A percentile compares a stretch with the other conserved stretches of the same genome.
Evolutionary conservation across 2,329 filamentous ascomycete genomes (phyloP).

Genomic region (Phaeosphaeria sp.): DNA sequence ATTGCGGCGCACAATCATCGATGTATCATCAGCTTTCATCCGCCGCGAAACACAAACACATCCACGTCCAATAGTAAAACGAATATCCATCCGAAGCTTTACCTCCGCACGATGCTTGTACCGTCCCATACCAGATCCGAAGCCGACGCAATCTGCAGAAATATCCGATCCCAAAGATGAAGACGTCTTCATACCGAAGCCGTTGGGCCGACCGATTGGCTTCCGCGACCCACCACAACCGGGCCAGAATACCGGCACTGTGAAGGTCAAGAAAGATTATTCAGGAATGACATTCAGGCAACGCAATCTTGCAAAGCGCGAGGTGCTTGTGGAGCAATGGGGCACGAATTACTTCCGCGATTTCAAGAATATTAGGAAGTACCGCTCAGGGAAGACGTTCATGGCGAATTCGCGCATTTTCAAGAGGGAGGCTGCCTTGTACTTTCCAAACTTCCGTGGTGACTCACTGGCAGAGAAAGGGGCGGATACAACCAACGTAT

Average conservation of each 20-base stretch:
- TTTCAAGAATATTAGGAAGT: slow-evolving; percentile 80
- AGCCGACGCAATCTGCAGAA: slow-evolving; percentile 8
- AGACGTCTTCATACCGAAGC: slow-evolving; percentile 57
- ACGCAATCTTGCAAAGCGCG: slow-evolving; percentile 73
- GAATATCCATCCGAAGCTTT: slow-evolving; percentile 26
- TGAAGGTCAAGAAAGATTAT: slow-evolving; percentile 52
- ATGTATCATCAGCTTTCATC: slow-evolving; percentile 19
- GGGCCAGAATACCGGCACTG: slow-evolving; percentile 83
- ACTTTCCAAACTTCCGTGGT: slow-evolving; percentile 91
- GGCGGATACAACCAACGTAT: slow-evolving; percentile 74
- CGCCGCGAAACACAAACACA: slow-evolving; percentile 20
- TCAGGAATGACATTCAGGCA: slow-evolving; percentile 39
- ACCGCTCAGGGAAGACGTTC: slow-evolving; percentile 89
- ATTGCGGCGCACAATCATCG: slow-evolving; percentile 21
- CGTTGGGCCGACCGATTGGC: slow-evolving; percentile 78
- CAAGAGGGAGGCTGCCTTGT: slow-evolving; percentile 79
- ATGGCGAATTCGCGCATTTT: slow-evolving; percentile 84
- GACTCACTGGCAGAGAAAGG: slow-evolving; percentile 66
- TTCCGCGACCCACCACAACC: slow-evolving; percentile 73
- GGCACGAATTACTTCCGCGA: slow-evolving; percentile 93
- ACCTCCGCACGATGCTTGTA: slow-evolving; percentile 30
- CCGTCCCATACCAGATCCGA: slow-evolving; percentile 18
- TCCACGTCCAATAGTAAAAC: slow-evolving; percentile 15
- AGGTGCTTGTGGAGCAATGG: slow-evolving; percentile 77
- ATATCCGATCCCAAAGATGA: slow-evolving; percentile 27